Percentiles rank a stretch among this genome's conserved stretches.
phyloP scores from a whole-genome alignment of 345 rosid species.

The Limnanthes douglasii region DNA sequence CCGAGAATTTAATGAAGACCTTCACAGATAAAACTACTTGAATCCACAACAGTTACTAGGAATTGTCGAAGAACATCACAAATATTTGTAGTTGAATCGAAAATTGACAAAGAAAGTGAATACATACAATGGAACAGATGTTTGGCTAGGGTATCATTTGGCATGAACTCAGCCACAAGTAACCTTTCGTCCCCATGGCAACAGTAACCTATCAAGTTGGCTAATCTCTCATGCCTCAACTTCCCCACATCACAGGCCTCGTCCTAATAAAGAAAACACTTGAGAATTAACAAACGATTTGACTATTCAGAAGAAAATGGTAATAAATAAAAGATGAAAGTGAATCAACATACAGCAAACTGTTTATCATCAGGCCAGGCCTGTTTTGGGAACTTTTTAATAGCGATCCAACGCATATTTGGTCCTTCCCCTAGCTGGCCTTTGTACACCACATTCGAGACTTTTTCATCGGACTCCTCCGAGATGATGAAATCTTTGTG shows the following conservation, averaged over 20 bases:
- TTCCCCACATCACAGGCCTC: constrained; percentile 92
- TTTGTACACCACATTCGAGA: constrained; percentile 69
- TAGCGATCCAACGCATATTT: constrained; percentile 50
- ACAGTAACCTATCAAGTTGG: constrained; percentile 95
- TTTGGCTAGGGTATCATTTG: constrained; percentile 93
- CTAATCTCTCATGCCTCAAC: constrained; percentile 64
- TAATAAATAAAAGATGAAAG: not conserved
- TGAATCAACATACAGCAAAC: constrained; percentile 37
- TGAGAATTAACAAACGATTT: constrained; percentile 1
- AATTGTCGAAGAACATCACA: not conserved
- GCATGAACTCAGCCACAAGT: constrained; percentile 96
- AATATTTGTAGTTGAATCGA: too few relatives aligned
- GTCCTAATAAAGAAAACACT: constrained; percentile 28
- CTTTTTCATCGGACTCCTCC: constrained; percentile 62
- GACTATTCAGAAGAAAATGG: not conserved
- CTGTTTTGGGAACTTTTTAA: constrained; percentile 53
- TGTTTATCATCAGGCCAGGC: constrained; percentile 96
- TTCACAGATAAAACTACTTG: not conserved
- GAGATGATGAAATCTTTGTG: constrained; percentile 58
- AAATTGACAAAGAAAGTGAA: not conserved
- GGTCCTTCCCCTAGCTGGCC: constrained; percentile 37
- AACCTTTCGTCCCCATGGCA: constrained; percentile 94
- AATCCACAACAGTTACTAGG: not conserved
- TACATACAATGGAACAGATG: constrained; percentile 80
- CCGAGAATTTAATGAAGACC: not conserved